These are phyloP conservation scores for Ephemerocybe angulata DNA, from an alignment of 768 basidiomycete genomes.

Conservation along the genomic window DNA sequence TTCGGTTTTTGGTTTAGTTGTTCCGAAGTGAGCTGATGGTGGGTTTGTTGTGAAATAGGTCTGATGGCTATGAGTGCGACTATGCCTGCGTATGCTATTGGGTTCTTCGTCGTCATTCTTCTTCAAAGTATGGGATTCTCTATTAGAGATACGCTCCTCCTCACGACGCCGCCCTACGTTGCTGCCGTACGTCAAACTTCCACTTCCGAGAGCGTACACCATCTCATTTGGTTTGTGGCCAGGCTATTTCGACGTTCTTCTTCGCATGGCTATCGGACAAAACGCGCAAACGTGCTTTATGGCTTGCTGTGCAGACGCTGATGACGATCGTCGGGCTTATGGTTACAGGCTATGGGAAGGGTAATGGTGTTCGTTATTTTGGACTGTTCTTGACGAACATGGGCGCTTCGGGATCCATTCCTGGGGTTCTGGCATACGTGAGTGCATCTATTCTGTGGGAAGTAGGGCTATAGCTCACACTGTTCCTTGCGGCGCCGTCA, in stretches of 20 bases:
- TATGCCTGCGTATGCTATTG: conserved; percentile 36
- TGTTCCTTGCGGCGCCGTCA: conserved; percentile 6
- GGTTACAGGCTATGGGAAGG: conserved; percentile 27
- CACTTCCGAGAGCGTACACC: too few species aligned
- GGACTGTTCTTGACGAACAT: conserved; percentile 33
- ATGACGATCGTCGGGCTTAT: conserved; percentile 31
- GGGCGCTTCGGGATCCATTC: conserved; percentile 33
- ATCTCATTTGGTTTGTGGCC: too few species aligned
- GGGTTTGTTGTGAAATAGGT: conserved; percentile 12
- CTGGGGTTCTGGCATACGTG: conserved; percentile 37
- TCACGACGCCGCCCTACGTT: conserved; percentile 35
- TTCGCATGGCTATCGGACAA: conserved; percentile 38
- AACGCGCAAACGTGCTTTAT: conserved; percentile 30
- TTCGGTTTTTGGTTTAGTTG: too few species aligned
- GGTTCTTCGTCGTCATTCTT: conserved; percentile 34
- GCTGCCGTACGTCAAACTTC: conserved; percentile 29
- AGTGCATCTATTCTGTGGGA: conserved; percentile 12
- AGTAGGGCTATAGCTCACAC: neutral
- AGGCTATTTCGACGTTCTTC: conserved; percentile 33
- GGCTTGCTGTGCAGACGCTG: conserved; percentile 31
- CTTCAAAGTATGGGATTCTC: conserved; percentile 33
- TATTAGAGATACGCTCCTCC: conserved; percentile 26
- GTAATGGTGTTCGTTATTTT: conserved; percentile 30
- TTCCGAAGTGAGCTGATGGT: neutral
- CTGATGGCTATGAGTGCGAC: conserved; percentile 37